Evolutionary conservation across 768 basidiomycete species (phyloP).

Genomic region (Podaxis sp.): DNA sequence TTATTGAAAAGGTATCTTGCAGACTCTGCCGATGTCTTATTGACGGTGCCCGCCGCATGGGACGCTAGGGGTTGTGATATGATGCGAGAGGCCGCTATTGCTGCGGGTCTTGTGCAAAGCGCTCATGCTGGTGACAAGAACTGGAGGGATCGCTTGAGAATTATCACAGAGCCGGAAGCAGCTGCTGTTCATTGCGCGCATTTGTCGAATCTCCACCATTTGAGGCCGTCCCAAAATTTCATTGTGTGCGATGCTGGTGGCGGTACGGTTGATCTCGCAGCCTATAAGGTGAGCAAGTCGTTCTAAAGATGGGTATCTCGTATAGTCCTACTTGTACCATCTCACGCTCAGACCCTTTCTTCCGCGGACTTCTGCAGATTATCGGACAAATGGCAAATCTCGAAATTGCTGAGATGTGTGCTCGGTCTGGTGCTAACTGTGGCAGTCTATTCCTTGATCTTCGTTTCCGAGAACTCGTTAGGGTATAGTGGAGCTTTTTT

Average conservation of each 20-base stretch:
- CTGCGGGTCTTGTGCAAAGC: conserved; percentile 76
- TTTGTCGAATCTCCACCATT: conserved; percentile 75
- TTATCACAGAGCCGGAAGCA: conserved; percentile 84
- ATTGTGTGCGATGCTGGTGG: conserved; percentile 93
- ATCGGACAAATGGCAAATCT: conserved; percentile 77
- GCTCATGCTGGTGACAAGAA: conserved; percentile 64
- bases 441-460: conserved; percentile 88
- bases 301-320: background rate
- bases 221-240: conserved; percentile 81
- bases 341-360: conserved; percentile 10
- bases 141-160: conserved; percentile 81
- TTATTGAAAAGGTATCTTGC: conserved; percentile 13
- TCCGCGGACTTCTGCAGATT: conserved; percentile 44
- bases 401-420: conserved; percentile 92
- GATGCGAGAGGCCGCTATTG: conserved; percentile 84
- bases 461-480: conserved; percentile 80
- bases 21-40: conserved; percentile 84
- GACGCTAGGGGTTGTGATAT: conserved; percentile 82
- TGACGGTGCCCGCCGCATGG: conserved; percentile 91
- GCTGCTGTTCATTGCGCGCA: conserved; percentile 91
- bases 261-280: conserved; percentile 66
- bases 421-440: conserved; percentile 83
- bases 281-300: conserved; percentile 49
- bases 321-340: conserved; percentile 6
- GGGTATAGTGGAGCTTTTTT: conserved; percentile 32